A percentile compares a stretch with the other conserved stretches of the same genome.
These are phyloP conservation scores for Zygosaccharomyces pseudorouxii DNA, from an alignment of 805 yeast species.

Conservation along the genomic window DNA sequence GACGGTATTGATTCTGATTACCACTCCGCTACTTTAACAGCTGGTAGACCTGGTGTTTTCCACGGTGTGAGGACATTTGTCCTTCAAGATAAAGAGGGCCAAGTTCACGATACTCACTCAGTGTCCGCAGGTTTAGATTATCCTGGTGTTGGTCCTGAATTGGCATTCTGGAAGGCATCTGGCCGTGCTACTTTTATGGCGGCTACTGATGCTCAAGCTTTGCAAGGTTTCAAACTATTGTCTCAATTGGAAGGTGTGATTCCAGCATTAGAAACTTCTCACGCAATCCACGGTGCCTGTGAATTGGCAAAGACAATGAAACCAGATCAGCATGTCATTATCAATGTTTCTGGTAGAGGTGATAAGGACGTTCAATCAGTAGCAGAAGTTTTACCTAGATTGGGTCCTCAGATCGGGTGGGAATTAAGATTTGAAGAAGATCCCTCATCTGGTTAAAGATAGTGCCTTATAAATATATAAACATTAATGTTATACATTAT, in stretches of 20 bases:
- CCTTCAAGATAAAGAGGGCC: constrained; percentile 88
- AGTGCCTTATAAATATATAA: background rate
- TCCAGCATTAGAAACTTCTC: constrained; percentile 97
- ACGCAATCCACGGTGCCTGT: constrained; percentile 89
- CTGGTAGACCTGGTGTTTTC: constrained; percentile 93
- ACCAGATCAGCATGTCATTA: constrained; percentile 74
- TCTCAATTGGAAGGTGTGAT: constrained; percentile 96
- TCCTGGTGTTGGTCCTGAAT: constrained; percentile 99
- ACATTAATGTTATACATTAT: background rate
- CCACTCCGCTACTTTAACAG: constrained; percentile 95
- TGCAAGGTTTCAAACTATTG: constrained; percentile 80
- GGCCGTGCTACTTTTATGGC: constrained; percentile 90
- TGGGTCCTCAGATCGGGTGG: constrained; percentile 94
- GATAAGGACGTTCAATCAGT: constrained; percentile 98
- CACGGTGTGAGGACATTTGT: constrained; percentile 96
- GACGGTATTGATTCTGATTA: constrained; percentile 85
- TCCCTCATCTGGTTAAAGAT: constrained; percentile 19
- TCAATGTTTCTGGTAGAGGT: constrained; percentile 96
- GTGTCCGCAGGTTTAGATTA: constrained; percentile 98
- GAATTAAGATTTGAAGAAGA: constrained; percentile 76
- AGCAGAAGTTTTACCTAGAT: constrained; percentile 84
- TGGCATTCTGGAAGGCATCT: constrained; percentile 89
- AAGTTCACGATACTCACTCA: constrained; percentile 95
- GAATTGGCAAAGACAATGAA: constrained; percentile 80
- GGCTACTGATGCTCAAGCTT: constrained; percentile 93